Evolutionary conservation across 805 yeast species (phyloP).

Genomic region (Kazachstania psychrophila): DNA sequence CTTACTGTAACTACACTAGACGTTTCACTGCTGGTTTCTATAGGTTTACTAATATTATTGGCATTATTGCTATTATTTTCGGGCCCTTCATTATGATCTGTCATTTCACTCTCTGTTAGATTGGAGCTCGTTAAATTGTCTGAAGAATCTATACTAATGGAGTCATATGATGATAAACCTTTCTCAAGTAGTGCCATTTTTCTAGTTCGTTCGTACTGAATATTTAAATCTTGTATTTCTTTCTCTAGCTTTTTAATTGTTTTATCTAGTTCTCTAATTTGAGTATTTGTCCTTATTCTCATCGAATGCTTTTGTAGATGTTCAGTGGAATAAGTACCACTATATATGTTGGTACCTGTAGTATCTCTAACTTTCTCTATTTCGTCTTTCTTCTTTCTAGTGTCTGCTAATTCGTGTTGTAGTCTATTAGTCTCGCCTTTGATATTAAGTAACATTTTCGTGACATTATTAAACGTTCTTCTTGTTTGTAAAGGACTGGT

Average conservation of each 20-base stretch:
- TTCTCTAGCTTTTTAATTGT: conserved; percentile 23
- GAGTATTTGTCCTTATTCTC: conserved; percentile 27
- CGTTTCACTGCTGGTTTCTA: not conserved
- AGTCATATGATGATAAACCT: conserved; percentile 1
- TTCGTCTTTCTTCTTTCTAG: conserved; percentile 19
- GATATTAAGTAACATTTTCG: conserved; percentile 14
- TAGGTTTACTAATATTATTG: not conserved
- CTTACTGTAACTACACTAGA: not conserved
- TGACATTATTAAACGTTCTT: conserved; percentile 18
- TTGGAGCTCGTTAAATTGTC: conserved; percentile 1
- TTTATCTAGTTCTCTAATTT: conserved; percentile 26
- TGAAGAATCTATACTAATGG: not conserved
- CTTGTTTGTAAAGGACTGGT: conserved; percentile 22
- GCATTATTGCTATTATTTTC: not conserved
- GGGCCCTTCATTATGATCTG: not conserved
- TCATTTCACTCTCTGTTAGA: not conserved
- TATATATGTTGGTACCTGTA: conserved; percentile 24
- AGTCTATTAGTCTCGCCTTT: conserved; percentile 18
- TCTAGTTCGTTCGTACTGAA: conserved; percentile 16
- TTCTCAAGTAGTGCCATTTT: conserved; percentile 5
- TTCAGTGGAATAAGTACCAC: conserved; percentile 30
- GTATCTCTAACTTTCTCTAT: conserved; percentile 21
- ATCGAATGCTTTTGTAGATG: conserved; percentile 30
- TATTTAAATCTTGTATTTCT: conserved; percentile 18
- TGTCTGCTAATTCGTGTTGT: conserved; percentile 16